Conservation (phyloP, 1,284 basidiomycete species). For the Microstroma glucosiphilum region DNA sequence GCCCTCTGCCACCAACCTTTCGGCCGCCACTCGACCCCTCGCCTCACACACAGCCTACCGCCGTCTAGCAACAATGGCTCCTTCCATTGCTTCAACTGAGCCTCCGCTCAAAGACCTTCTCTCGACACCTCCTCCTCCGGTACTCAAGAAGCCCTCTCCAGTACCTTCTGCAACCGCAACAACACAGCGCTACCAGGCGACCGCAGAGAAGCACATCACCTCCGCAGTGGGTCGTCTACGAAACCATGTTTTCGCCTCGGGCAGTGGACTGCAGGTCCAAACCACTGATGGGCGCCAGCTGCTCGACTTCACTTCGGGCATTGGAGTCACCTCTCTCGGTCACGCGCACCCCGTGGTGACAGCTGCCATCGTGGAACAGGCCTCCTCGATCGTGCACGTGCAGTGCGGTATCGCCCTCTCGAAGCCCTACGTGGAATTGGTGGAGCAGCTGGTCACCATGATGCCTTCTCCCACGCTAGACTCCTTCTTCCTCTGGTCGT, state of each 20-base stretch:
- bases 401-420: slow-evolving; percentile 38
- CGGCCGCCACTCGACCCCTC: too few species aligned
- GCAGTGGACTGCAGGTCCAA: slow-evolving; percentile 35
- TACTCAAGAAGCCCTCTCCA: too few species aligned
- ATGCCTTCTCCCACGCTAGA: slow-evolving; percentile 66
- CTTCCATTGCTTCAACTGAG: too few species aligned
- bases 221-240: slow-evolving; percentile 42
- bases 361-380: slow-evolving; percentile 37
- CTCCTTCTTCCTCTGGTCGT: slow-evolving; percentile 77
- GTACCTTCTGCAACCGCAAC: too few species aligned
- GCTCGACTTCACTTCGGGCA: slow-evolving; percentile 45
- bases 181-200: background rate
- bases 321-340: slow-evolving; percentile 45
- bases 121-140: too few species aligned
- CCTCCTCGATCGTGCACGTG: slow-evolving; percentile 40
- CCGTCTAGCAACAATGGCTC: too few species aligned
- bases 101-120: too few species aligned
- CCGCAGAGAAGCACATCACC: slow-evolving; percentile 29
- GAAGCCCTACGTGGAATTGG: slow-evolving; percentile 32
- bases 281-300: slow-evolving; percentile 36
- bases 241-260: slow-evolving; percentile 37
- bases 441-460: slow-evolving; percentile 62
- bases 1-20: too few species aligned
- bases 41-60: too few species aligned
- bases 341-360: slow-evolving; percentile 46